Base-by-base conservation (phyloP, 2,329 filamentous ascomycete genomes). In the Lojkania enalia region DNA sequence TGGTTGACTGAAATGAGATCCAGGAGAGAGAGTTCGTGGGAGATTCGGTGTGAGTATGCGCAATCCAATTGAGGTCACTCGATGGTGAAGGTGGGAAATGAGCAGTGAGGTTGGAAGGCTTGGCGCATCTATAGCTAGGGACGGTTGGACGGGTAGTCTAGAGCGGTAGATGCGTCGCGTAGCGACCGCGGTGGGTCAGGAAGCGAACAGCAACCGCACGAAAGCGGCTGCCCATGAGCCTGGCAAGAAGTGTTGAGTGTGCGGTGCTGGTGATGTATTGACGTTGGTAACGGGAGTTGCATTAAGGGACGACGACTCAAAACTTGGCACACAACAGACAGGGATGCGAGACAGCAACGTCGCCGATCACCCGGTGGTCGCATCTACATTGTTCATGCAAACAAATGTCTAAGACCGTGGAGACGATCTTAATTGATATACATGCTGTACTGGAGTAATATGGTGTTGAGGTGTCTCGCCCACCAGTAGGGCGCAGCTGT, bases 21-120 rank as follows among this genome's bases (percentile, higher is more conserved):
- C 9, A 27, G 25, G 32, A 21, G 31, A 42, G 37, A 23, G 30
- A 41, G 33, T 38, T 37, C 44, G 35, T 38, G 46, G 14, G 39
- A 49, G 45, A 41, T 49, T 49, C 38, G 51, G 52, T 45, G 52
- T 49, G 49, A 54, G 42, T 45, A 49, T 53, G 49, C 51, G 42
- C 46, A 44, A 52, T 53, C 57, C 51, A 61, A 58, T 60, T 47
- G 54, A 50, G 46, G 55, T 55, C 39, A 48, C 44, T 47, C 42
- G 35, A 46, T 39, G 44, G 55, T 60, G 58, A 55, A 54, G 46
- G 39, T 46, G 63, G 63, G 63, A 67, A 64, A 67, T 67, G 57
- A 55, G 47, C 51, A 16, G 51, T 61, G 55, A 63, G 50, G 56
- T 60, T 48, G 52, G 44, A 20, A n/a, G 54, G 51, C 65, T 69